Evolutionary conservation across 345 rosid species (phyloP), one percentile per base, ranked within the genome.

Genomic region (Balakata baccata): DNA sequence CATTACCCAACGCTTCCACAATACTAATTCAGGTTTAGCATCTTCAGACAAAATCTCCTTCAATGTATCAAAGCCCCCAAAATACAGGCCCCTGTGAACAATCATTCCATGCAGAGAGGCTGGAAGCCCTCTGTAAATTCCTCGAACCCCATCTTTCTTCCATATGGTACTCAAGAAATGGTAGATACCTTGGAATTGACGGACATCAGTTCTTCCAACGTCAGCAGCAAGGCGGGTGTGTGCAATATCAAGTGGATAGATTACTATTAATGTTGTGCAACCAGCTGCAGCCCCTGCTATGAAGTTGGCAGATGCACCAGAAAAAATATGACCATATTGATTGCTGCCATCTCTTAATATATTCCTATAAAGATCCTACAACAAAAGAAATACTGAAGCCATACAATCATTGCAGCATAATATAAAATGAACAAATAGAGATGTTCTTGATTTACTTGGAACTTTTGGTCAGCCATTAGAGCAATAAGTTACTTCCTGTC

Each of bases 141-240:
- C 99, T 45, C 84, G 81, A 38, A 92, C 37, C 64, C 98, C 98
- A 52, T 92, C 98, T 82, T 86, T 92, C 82, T 74, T 77, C 58
- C 64, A 69, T 81, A 92, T 84, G 66, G 94, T 95, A 16, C 86
- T 80, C 43, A 95, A 75, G 86, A 95, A 91, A 83, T 95, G 99
- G 84, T 67, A 85, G 69, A 92, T 87, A 37, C 99, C 98, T 79
- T 77, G 79, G 66, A 92, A 95, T 65, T 92, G 98, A n/a, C 97
- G 99, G 75, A 70, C 87, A 16, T 89, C 93, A 3, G 83, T 80
- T 77, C 86, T 87, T 25, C 97, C 99, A 37, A 89, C 80, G 47
- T 92, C 99, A 25, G 98, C 97, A 39, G 98, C 97, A 59, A 92
- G 89, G 49, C 96, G 97, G 5, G 97, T 95, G 78, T 91, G 98